Evolutionary conservation across 768 basidiomycete species (phyloP), one percentile per base, ranked within the genome.

Genomic region (Crucibulum laeve): DNA sequence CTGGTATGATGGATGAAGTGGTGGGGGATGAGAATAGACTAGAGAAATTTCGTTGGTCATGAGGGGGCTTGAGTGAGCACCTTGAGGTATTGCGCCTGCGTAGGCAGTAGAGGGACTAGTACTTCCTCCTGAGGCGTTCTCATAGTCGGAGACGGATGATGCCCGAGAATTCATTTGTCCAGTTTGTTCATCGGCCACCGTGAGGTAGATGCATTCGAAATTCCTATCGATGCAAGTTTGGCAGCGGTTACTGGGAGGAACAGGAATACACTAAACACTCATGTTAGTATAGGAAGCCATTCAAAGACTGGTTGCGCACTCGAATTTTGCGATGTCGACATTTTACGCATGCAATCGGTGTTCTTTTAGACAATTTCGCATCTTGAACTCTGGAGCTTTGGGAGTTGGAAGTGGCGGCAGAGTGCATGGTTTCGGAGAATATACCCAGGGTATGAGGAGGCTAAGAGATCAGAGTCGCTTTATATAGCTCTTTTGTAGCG

Each of bases 271-370:
- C 14, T n/a, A n/a, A 14, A 37, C 14, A 37, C 19, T 13, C 18
- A 37, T 13, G 35, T 32, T 15, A 11, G 11, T 11, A 32, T 32
- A 32, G 11, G 15, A 15, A 13, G 30, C 11, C 13, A 15, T 13
- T 13, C 30, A 21, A 37, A 37, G 21, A 36, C 11, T 25, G 18
- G 28, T 32, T 19, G 54, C 51, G 26, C 50, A 77, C 80, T 66
- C 74, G 79, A 46, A 80, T 69, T 57, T 83, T 80, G 14, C 74
- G 70, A 24, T 57, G 54, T 5, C 81, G 73, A 54, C 81, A 83
- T 43, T 63, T 61, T 0, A 58, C 65, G 57, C 81, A 83, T 2
- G 81, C 81, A 49, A 80, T 73, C 6, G 68, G 61, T 1, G 71
- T 71, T 42, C 79, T 63, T 50, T 64, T 65, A 36, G 11, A 8